These are phyloP conservation scores for Diplodia scrobiculata DNA, from an alignment of 2,329 filamentous ascomycete species.

Conservation along the genomic window DNA sequence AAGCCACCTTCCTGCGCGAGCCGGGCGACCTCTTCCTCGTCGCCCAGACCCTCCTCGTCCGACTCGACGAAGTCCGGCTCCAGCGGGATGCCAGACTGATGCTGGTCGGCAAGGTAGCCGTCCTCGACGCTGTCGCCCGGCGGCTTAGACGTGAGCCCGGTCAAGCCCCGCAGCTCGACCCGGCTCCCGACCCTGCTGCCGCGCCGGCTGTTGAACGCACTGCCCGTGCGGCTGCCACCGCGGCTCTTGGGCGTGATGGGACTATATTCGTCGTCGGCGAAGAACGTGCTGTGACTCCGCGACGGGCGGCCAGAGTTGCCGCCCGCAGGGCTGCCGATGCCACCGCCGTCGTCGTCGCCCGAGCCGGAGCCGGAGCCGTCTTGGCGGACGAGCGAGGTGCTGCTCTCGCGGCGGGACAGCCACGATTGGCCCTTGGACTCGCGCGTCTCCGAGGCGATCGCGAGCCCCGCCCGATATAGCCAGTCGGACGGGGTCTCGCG, in stretches of 20 bases:
- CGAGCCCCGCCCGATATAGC: conserved; percentile 61
- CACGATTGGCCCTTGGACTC: conserved; percentile 66
- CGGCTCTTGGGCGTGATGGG: conserved; percentile 30
- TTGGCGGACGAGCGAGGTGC: conserved; percentile 55
- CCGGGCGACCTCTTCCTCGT: conserved; percentile 57
- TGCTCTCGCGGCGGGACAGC: conserved; percentile 59
- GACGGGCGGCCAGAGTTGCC: conserved; percentile 21
- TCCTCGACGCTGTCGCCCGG: conserved; percentile 27
- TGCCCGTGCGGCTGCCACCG: conserved; percentile 34
- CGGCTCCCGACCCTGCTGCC: conserved; percentile 25
- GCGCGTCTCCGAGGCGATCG: conserved; percentile 58
- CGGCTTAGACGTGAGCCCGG: conserved; percentile 9
- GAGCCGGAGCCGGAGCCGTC: conserved; percentile 41
- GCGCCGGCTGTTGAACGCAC: conserved; percentile 15
- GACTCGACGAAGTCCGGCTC: conserved; percentile 57
- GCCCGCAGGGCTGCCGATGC: conserved; percentile 26
- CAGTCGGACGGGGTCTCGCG: conserved; percentile 49
- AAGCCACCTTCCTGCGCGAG: conserved; percentile 58
- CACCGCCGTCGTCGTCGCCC: conserved; percentile 31
- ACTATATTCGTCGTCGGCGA: conserved; percentile 40
- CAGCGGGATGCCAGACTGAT: conserved; percentile 30
- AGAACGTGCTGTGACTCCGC: conserved; percentile 32
- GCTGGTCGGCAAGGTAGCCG: conserved; percentile 40
- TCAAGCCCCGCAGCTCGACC: conserved; percentile 16
- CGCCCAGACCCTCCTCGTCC: conserved; percentile 47